phyloP scores from a whole-genome alignment of 306 rosid species.

The Glycine soja region DNA sequence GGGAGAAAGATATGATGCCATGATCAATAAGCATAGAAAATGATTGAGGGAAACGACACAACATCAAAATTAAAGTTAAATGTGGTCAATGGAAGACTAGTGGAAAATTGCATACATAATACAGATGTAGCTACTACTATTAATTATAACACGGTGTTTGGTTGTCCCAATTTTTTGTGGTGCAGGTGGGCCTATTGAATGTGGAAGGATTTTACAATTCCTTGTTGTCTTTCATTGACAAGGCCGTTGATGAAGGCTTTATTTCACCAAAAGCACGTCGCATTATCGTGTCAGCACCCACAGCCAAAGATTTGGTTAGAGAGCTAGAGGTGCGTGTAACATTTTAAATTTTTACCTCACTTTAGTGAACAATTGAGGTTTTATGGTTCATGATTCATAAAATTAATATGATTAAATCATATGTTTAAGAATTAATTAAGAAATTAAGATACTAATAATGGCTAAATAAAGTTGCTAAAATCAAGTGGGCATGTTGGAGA shows the following conservation, averaged over 20 bases:
- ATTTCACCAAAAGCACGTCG: constrained; percentile 96
- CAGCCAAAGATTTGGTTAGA: constrained; percentile 83
- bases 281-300: constrained; percentile 95
- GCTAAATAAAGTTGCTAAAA: too few relatives aligned
- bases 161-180: constrained; percentile 16
- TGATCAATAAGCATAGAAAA: constrained; percentile 32
- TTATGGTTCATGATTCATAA: too few relatives aligned
- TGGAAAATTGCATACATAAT: too few relatives aligned
- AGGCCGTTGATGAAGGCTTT: constrained; percentile 99
- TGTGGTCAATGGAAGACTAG: too few relatives aligned
- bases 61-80: constrained; percentile 5
- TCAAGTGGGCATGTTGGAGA: constrained; percentile 43
- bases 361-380: too few relatives aligned
- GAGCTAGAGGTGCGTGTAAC: constrained; percentile 74
- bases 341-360: background rate
- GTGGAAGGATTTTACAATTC: constrained; percentile 98
- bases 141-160: background rate
- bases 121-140: background rate
- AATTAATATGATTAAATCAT: too few relatives aligned
- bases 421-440: background rate
- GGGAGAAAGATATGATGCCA: constrained; percentile 61
- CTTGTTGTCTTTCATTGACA: constrained; percentile 83
- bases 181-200: constrained; percentile 95
- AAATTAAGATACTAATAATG: too few relatives aligned
- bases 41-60: constrained; percentile 29